Base-by-base conservation (phyloP, 116 monocot species). In the Iris pallida region DNA sequence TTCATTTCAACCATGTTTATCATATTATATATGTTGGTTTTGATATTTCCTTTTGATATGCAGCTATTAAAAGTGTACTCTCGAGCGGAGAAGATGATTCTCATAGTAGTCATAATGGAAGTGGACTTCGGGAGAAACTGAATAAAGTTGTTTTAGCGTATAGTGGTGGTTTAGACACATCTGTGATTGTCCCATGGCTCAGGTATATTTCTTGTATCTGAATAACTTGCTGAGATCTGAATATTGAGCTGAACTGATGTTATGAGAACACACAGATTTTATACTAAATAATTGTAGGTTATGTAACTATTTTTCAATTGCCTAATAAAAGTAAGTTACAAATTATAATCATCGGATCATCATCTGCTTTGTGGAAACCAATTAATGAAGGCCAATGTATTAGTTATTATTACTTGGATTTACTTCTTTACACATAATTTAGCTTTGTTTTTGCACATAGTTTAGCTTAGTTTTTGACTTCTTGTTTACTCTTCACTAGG, bases 111-210 rank as follows among this genome's bases (percentile, higher is more conserved):
- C 68, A 65, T 4, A 71, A 51, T 51, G 71, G 40, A 4, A 54
- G 66, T 15, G 84, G 81, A 44, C 54, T 85, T 5, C 77, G 78
- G 68, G 90, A 90, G 53, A 91, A 91, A 58, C 54, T 91, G 58
- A 90, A 91, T 42, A 91, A 88, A 84, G 91, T 91, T 11, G 88
- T 95, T 52, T 72, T 95, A 62, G 95, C 96, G 45, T 97, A 97
- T 44, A 97, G 96, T 69, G 96, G 96, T 83, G 96, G 96, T 44
- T 79, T 97, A 67, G 96, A 97, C 68, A 97, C 96, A 57, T 97
- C 96, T 58, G 96, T 97, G 4, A 97, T 97, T 70, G 96, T 97
- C 47, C 86, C 92, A 70, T 97, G 97, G 97, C 77, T 97, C 48
- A 89, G 79, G 95, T 95, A 49, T 77, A 30, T 16, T 42, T 6